Conservation (phyloP, 2,329 filamentous ascomycete genomes). For the Didymella segeticola region DNA sequence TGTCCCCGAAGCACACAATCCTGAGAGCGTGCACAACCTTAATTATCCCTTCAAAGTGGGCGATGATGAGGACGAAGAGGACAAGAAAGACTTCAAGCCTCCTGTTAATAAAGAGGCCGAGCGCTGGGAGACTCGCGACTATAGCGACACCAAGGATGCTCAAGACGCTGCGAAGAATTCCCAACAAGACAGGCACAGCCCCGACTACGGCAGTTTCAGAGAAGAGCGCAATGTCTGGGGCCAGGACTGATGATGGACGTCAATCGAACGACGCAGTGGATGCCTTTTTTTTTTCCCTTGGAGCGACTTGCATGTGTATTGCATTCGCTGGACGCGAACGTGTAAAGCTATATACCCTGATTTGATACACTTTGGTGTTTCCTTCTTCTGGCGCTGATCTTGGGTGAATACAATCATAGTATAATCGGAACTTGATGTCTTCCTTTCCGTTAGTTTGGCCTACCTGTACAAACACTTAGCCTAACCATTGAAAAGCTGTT, state of each 20-base stretch:
- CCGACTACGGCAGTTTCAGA: slow-evolving; percentile 52
- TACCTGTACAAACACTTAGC: too few species aligned
- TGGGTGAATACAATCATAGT: too few species aligned
- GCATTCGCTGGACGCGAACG: neutral
- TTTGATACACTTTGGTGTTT: slow-evolving; percentile 15
- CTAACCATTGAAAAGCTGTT: too few species aligned
- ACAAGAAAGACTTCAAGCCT: slow-evolving; percentile 42
- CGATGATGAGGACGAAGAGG: slow-evolving; percentile 47
- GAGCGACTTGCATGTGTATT: slow-evolving; percentile 6
- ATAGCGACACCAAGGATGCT: slow-evolving; percentile 31
- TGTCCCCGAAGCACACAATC: slow-evolving; percentile 50
- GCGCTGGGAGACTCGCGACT: slow-evolving; percentile 52
- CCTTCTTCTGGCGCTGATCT: neutral
- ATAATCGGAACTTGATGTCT: too few species aligned
- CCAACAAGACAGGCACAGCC: slow-evolving; percentile 31
- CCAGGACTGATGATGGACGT: slow-evolving; percentile 16
- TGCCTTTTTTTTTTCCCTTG: neutral
- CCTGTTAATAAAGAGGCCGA: slow-evolving; percentile 52
- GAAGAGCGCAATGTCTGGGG: slow-evolving; percentile 53
- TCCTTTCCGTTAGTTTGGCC: too few species aligned
- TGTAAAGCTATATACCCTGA: slow-evolving; percentile 15
- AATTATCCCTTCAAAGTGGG: slow-evolving; percentile 53
- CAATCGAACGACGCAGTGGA: neutral
- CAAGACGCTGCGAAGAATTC: slow-evolving; percentile 17
- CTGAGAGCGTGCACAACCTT: slow-evolving; percentile 54